Base-by-base conservation (phyloP, 2,329 filamentous ascomycete genomes). In the Colletotrichum acutatum region DNA sequence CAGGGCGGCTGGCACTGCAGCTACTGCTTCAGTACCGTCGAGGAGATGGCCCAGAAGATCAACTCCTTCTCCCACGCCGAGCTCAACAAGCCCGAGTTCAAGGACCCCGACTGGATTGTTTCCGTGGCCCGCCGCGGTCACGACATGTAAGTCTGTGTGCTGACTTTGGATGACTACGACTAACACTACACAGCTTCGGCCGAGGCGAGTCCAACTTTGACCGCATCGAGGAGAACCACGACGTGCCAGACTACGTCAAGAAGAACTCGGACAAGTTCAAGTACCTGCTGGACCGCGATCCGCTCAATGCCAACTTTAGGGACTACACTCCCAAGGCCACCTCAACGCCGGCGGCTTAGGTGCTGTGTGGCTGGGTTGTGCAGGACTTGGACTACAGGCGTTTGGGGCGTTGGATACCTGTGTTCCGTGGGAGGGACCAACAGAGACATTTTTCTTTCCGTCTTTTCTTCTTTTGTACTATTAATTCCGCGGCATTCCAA, bases 1-100 rank as follows among this genome's bases (percentile, higher is more conserved):
- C 81, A 89, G 75, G 87, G 88, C 0, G 86, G 82, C 0, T 92
- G 90, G 90, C 90, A 92, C 79, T 92, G 90, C 82, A 90, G 87
- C 63, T 88, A 84, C 68, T 92, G 90, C 81, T 91, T 91, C 78
- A 81, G 84, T 22, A 91, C 88, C 0, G 80, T 92, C 19, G 83
- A 83, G 4, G 86, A 90, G 78, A 83, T 91, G 75, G 80, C 88
- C 58, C 85, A 84, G 75, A 91, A 91, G 79, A 85, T 91, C 79
- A 76, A 77, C 22, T 80, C 80, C 61, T 87, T 86, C 74, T 84
- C 82, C 22, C 84, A 87, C 71, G 24, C 78, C 74, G 26, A 79
- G 53, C 76, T 80, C 66, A 83, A 87, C 66, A 80, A 79, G 26
- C 79, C 81, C 37, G 77, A 82, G 65, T 86, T 83, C 74, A 80